Conservation (phyloP, 1,284 basidiomycete species). For the Pseudozyma hubeiensis region DNA sequence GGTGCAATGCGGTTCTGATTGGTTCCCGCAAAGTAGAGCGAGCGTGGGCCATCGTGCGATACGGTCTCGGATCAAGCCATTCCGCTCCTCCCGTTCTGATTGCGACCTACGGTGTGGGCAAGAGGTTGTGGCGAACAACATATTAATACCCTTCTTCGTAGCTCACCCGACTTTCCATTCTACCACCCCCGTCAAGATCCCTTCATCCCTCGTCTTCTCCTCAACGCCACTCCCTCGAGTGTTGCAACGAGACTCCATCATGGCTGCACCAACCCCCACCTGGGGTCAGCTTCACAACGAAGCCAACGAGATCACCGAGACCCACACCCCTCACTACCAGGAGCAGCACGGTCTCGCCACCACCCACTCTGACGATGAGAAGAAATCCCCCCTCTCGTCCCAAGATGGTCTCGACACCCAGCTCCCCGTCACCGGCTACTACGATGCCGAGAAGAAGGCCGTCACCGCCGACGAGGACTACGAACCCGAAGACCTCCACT, state of each 20-base stretch:
- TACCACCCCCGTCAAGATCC: background rate
- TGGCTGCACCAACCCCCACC: conserved; percentile 44
- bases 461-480: conserved; percentile 40
- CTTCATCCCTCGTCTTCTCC: background rate
- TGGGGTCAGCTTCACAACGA: conserved; percentile 49
- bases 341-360: conserved; percentile 33
- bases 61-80: background rate
- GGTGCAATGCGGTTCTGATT: too few relatives aligned
- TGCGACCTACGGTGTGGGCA: too few relatives aligned
- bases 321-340: conserved; percentile 39
- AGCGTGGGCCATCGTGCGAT: too few relatives aligned
- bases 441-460: conserved; percentile 46
- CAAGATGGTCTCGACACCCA: conserved; percentile 31
- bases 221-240: background rate
- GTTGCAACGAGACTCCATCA: conserved; percentile 6
- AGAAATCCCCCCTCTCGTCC: conserved; percentile 45
- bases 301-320: conserved; percentile 51
- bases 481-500: conserved; percentile 35
- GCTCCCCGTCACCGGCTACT: conserved; percentile 42
- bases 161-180: conserved; percentile 2
- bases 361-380: conserved; percentile 32
- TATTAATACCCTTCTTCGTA: conserved; percentile 1
- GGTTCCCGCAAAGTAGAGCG: too few relatives aligned
- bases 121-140: background rate
- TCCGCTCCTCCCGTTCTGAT: background rate